Base-by-base conservation (phyloP, 371 early-diverging fungal genomes). In the Entomophthora muscae region DNA sequence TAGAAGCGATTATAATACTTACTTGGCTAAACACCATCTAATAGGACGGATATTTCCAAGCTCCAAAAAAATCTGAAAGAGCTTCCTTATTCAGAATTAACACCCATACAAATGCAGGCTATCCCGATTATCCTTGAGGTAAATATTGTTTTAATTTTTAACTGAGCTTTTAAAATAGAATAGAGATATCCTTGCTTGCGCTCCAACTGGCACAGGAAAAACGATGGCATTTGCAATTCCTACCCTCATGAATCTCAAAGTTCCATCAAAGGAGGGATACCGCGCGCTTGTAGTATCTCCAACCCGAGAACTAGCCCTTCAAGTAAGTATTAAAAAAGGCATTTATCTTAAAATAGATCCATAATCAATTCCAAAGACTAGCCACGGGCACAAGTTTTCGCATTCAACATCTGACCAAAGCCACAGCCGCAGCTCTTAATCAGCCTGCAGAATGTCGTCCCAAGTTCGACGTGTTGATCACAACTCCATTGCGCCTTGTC, bases 201-300 rank as follows among this genome's bases (percentile, higher is more conserved):
- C 98, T 0, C 89, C 91, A 27, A 97, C 98, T 0, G 95, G 98
- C 68, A 91, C 94, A n/a, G 99, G 99, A 71, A 99, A 99, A 77
- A 99, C 99, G 1, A 72, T 97, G 70, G 93, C 98, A 0, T 99
- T 89, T 69, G 66, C 93, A 31, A 70, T 99, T 24, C 97, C 99
- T 1, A 89, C 98, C 10, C 66, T 98, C 63, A 87, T 92, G 63
- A 78, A 84, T 61, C 71, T 94, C 57, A 80, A 86, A 56, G 73
- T 78, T 33, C 88, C 88, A 0, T 79, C 82, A 63, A 85, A 80
- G 63, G 78, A 74, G 1, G 90, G 93, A 3, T 83, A 87, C 68
- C 78, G 92, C 33, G 95, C 93, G 0, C 74, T 93, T 27, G 84
- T 99, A 59, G 86, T 99, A 30, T 83, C 94, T 23, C 99, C 99